Base-by-base conservation (phyloP, 1,139 yeast genomes). In the Pneumocystis jirovecii region DNA sequence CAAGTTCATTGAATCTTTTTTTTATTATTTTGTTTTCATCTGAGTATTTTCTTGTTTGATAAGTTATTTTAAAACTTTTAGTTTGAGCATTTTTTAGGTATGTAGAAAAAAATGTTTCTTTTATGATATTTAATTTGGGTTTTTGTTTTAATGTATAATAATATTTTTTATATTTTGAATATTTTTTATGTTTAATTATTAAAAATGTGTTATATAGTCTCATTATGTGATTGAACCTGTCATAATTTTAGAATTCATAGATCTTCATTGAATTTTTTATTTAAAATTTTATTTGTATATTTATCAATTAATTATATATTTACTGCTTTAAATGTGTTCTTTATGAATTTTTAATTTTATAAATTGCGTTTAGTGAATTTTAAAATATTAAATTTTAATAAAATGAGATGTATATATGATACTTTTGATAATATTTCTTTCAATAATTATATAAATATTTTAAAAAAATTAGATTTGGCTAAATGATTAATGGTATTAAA, bases 1-100 rank as follows among this genome's bases (percentile, higher is more conserved):
- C 86, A 17, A 82, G 84, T 0, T 83, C 68, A 61, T 71, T 71
- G 56, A 71, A 64, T 34, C 73, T 69, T 39, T 64, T 59, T 45
- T 68, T 68, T 19, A 66, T 62, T 1, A 66, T 63, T 1, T 57
- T 15, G 31, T 44, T 21, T 19, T 50, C 17, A 25, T 50, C 12
- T 15, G 29, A 29, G 34, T 50, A 50, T 50, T 50, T 25, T 44
- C 21, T 44, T 50, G 57, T 25, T 15, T 21, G 34, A 25, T 50
- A 25, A 25, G 34, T 25, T 50, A 25, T 15, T 50, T 21, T 29
- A n/a, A 50, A 50, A 29, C 12, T 8, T 50, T 25, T 29, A 25
- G 3, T 50, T 25, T 50, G 57, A 25, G n/a, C 25, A 50, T 12
- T 25, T 50, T 50, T 50, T 4, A 50, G 21, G 17, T 25, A 25